Conservation (phyloP, 768 basidiomycete genomes). For the Glaciozyma martinii region DNA sequence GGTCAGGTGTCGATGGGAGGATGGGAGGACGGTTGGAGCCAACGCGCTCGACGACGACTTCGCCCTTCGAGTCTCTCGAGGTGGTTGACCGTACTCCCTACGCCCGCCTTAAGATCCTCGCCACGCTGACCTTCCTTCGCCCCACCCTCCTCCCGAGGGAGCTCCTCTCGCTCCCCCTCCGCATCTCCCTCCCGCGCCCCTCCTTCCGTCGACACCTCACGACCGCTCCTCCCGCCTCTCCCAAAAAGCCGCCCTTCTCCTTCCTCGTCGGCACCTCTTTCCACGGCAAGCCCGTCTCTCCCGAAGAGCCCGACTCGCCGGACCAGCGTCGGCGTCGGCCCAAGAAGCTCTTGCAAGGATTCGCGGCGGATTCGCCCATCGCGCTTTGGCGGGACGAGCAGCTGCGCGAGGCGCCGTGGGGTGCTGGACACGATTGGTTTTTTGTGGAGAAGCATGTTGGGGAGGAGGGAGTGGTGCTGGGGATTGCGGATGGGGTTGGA, state of each 20-base stretch:
- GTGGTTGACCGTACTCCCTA: too few species aligned
- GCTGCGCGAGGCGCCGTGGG: conserved; percentile 9
- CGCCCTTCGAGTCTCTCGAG: too few species aligned
- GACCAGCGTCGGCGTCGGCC: background rate
- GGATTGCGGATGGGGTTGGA: conserved; percentile 23
- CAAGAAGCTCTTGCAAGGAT: background rate
- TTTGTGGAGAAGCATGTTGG: conserved; percentile 2
- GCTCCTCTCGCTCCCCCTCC: background rate
- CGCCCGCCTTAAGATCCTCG: background rate
- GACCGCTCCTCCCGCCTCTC: background rate
- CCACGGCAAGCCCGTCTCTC: conserved; percentile 13
- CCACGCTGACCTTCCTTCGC: background rate
- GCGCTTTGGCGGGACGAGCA: conserved; percentile 15
- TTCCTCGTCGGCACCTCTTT: background rate
- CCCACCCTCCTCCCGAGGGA: background rate
- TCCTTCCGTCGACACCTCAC: background rate
- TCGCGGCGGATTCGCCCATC: background rate
- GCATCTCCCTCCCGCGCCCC: background rate
- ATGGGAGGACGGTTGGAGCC: too few species aligned
- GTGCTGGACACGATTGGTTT: conserved; percentile 27
- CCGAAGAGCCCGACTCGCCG: background rate
- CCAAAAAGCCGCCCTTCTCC: background rate
- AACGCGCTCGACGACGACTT: too few species aligned
- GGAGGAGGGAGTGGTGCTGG: conserved; percentile 3
- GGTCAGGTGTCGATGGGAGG: too few species aligned